These are phyloP conservation scores for Gardenia jasminoides DNA, from an alignment of 257 asterid genomes.

Conservation along the genomic window DNA sequence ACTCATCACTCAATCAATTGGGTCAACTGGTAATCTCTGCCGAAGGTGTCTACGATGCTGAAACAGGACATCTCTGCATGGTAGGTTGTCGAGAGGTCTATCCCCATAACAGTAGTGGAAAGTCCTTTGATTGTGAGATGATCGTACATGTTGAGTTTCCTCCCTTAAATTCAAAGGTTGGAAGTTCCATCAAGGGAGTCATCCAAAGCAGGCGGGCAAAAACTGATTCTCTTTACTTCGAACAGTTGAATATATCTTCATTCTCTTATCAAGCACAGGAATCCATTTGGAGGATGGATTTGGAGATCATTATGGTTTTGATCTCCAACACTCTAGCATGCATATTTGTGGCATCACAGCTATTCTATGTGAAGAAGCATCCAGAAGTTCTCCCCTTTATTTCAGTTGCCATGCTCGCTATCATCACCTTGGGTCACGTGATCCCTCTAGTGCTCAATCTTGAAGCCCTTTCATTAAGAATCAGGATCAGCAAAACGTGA, in stretches of 20 bases:
- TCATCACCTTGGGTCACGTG: slow-evolving; percentile 59
- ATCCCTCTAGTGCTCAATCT: slow-evolving; percentile 61
- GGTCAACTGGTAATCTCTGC: slow-evolving; percentile 37
- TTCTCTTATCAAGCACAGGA: slow-evolving; percentile 24
- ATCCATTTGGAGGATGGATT: slow-evolving; percentile 68
- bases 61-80: slow-evolving; percentile 63
- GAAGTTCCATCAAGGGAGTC: slow-evolving; percentile 33
- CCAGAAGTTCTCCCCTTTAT: slow-evolving; percentile 40
- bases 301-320: slow-evolving; percentile 58
- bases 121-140: slow-evolving; percentile 52
- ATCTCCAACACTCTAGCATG: slow-evolving; percentile 55
- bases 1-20: slow-evolving; percentile 12
- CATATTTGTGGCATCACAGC: slow-evolving; percentile 45
- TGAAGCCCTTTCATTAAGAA: slow-evolving; percentile 45
- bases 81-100: slow-evolving; percentile 57
- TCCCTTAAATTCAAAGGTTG: slow-evolving; percentile 20
- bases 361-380: slow-evolving; percentile 51
- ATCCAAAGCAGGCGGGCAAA: slow-evolving; percentile 46
- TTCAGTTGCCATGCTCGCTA: slow-evolving; percentile 49
- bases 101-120: not conserved
- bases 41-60: slow-evolving; percentile 54
- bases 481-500: slow-evolving; percentile 15
- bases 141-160: slow-evolving; percentile 40
- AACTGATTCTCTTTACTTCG: slow-evolving; percentile 45
- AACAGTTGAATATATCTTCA: slow-evolving; percentile 33